Evolutionary conservation across 148 eudicot genomes (phyloP), one percentile per base, ranked within the genome.

Genomic region (Polygonum maritimum): DNA sequence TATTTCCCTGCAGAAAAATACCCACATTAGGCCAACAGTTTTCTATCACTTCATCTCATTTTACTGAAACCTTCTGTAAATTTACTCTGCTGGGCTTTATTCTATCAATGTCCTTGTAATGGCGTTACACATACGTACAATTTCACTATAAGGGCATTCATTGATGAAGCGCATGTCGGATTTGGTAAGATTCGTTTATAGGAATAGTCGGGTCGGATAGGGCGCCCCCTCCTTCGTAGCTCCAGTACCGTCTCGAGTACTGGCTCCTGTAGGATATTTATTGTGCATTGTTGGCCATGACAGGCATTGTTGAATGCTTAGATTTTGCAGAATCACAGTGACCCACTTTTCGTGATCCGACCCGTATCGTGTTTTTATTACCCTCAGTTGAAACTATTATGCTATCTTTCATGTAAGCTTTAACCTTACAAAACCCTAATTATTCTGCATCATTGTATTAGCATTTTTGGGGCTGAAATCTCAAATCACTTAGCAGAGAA

Each of bases 301-400:
- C 71, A 67, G 71, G 38, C 21, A 36, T 35, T 36, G 71, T 35
- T 67, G 44, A 67, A 67, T 67, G 71, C 71, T 67, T 67, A 67
- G 44, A 35, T 67, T 65, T 67, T 67, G 44, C 71, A 67, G 71
- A 67, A 35, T 67, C 71, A 36, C 3, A 65, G 8, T 65, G 41
- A 65, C 44, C 71, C 71, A 65, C 44, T 22, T 18, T n/a, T 55
- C 62, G 2, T 5, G 63, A 21, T 9, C 35, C 13, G 63, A 57
- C 31, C 63, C 26, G 63, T 33, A 7, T 44, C 16, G 16, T 49
- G 21, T 57, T 21, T 2, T 22, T 22, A 57, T 22, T 22, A 57
- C 63, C 62, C 63, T 22, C 47, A 44, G 9, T 7, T 44, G 4
- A 11, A 31, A 63, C 40, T 31, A 10, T 5, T 65, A 11, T 36